Evolutionary conservation across 2,329 filamentous ascomycete genomes (phyloP), one percentile per base, ranked within the genome.

Genomic region (Colletotrichum tabaci): DNA sequence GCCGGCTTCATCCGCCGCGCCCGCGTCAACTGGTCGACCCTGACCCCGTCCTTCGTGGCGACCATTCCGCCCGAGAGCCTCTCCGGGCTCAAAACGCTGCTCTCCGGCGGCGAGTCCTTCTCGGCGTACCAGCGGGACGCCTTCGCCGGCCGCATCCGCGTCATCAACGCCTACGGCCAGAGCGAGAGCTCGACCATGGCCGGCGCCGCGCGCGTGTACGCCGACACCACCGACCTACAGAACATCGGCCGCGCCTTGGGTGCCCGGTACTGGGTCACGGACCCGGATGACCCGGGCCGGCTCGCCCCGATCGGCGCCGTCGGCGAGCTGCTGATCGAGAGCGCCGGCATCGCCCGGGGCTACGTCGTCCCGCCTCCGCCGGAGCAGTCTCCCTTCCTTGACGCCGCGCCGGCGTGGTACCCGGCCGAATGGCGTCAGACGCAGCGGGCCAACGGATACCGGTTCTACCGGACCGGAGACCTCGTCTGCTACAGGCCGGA

Each of bases 11-110:
- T 91, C 40, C 81, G 82, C 7, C 78, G 83, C 0, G 86, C 87
- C 81, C 78, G 84, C n/a, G 86, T 85, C 35, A 88, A 84, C 57
- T 86, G 84, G 82, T 85, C 85, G 3, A 85, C 87, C 73, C 84
- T 90, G 72, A 91, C 90, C 1, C 87, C 89, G 2, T 84, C 88
- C 0, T 84, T 92, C 21, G 87, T 88, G 1, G 75, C 84, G 5
- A 83, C 81, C 49, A 77, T 86, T 10, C 77, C 80, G 16, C 80
- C 84, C 1, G 74, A 76, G 0, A 70, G 74, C 0, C 76, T 85
- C 0, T 81, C 84, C 0, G 80, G 77, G 1, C 75, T 86, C 1
- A 76, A 79, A 47, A 84, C 82, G 0, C 74, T 86, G 16, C 67
- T 74, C 8, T 67, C 78, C 2, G 76, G 76, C 18, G 77, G 78